Base-by-base conservation (phyloP, 2,329 filamentous ascomycete species). In the Pyricularia pennisetigena region DNA sequence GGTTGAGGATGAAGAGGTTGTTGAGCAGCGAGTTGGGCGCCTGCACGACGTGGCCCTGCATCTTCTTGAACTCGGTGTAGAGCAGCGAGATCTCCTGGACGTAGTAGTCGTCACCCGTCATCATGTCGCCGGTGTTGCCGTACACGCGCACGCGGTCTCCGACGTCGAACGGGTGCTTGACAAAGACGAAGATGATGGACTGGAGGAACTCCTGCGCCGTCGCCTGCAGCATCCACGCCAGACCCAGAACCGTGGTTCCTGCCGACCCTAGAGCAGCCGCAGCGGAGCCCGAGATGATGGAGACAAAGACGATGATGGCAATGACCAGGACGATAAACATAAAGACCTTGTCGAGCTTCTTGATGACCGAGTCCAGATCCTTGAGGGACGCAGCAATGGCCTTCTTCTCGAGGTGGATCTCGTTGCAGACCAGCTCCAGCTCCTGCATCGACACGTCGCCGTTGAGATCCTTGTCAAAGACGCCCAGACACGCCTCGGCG, bases 1-100 rank as follows among this genome's bases (percentile, higher is more conserved):
- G 93, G 78, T 98, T 98, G 63, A 97, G 88, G 71, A 98, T 97
- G 79, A 97, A 97, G 0, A 98, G 84, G 0, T 88, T 93, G 79
- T 97, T 98, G 68, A 98, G 85, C 54, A 97, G 88, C 69, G 91
- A 96, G 84, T 98, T 98, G 12, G 94, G 94, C 0, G 94, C 94
- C 78, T 97, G 94, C 0, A 98, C 94, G 28, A 97, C 90, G 74
- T 97, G 94, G 1, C 94, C 94, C 78, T 97, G 90, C 91, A 97
- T 94, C 82, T 97, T 97, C 84, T 97, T 97, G 82, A 97, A 97
- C 75, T 97, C 94, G 16, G 94, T 98, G 77, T 95, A 98, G 20
- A 97, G 84, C 1, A 98, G 84, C 1, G 93, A 91, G 68, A 98
- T 96, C 75, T 97, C 92, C 68, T 96, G 97, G 68, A 98, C 94